Evolutionary conservation across 2,329 filamentous ascomycete genomes (phyloP).

Genomic region (Colletotrichum karsti): DNA sequence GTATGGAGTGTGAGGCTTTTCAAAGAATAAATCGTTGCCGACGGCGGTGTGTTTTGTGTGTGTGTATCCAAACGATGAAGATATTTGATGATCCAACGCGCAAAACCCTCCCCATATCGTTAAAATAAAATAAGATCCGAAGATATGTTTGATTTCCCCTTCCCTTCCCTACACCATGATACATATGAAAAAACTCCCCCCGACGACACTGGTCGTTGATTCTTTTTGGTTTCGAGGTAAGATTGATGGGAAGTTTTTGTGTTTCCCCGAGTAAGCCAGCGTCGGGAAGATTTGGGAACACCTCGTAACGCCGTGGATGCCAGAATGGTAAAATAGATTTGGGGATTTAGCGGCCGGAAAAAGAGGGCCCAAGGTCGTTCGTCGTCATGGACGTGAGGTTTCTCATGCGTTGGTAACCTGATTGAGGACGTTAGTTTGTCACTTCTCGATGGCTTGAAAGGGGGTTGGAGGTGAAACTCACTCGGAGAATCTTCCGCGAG

Average conservation of each 20-base stretch:
- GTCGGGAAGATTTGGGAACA: slow-evolving; percentile 21
- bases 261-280: slow-evolving; percentile 19
- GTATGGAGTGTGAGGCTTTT: too few relatives aligned
- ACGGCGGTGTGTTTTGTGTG: slow-evolving; percentile 34
- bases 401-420: slow-evolving; percentile 70
- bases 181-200: slow-evolving; percentile 32
- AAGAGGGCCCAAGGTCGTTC: slow-evolving; percentile 44
- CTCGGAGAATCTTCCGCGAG: slow-evolving; percentile 93
- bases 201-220: slow-evolving; percentile 27
- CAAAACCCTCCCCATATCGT: slow-evolving; percentile 28
- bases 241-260: slow-evolving; percentile 12
- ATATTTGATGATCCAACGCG: slow-evolving; percentile 28
- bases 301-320: slow-evolving; percentile 51
- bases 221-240: too few relatives aligned
- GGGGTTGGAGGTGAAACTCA: slow-evolving; percentile 62
- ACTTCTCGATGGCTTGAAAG: neutral
- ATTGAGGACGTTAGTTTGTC: neutral
- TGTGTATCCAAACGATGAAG: slow-evolving; percentile 36
- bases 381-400: slow-evolving; percentile 43
- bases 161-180: slow-evolving; percentile 47
- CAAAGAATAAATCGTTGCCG: too few relatives aligned
- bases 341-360: slow-evolving; percentile 35
- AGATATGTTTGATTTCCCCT: too few relatives aligned
- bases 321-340: slow-evolving; percentile 46
- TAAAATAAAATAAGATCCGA: too few relatives aligned